Base-by-base conservation (phyloP, 1,284 basidiomycete genomes). In the Apiotrichum gamsii region DNA sequence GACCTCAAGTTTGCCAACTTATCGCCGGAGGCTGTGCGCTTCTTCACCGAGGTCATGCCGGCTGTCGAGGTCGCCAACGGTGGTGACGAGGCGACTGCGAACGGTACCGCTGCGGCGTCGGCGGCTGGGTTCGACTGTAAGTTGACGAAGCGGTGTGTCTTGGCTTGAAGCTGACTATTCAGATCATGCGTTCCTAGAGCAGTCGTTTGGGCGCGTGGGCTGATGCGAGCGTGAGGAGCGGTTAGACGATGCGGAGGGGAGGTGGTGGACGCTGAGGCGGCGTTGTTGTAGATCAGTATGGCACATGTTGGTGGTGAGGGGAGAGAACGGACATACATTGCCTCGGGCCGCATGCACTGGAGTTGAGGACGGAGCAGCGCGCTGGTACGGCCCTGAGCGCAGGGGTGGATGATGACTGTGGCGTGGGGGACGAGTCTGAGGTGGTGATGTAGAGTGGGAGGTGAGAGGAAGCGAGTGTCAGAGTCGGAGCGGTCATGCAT, bases 1-100 rank as follows among this genome's bases (percentile, higher is more conserved):
- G 94, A 98, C 68, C 78, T 98, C 64, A 81, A 84, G 47, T 75
- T 91, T 48, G 90, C 91, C n/a, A 80, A 85, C 48, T 76, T 98
- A 10, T 86, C 93, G 1, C 75, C 78, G 15, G 77, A 79, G 49
- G 82, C 87, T 0, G 83, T 94, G 47, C 83, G 87, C 34, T 97
- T 93, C 70, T 76, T 98, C 55, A 80, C 54, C n/a, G 59, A 63
- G 16, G 54, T 55, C n/a, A 72, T 72, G 65, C 64, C 67, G 3
- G 19, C 36, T 6, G 30, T 42, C 13, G 46, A 50, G 10, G 32
- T 49, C 8, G 43, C 54, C 38, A 49, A 46, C n/a, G n/a, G n/a
- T n/a, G n/a, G n/a, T n/a, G n/a, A n/a, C n/a, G n/a, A n/a, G n/a
- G n/a, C n/a, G n/a, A n/a, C n/a, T n/a, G n/a, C n/a, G n/a, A n/a